Evolutionary conservation across 2,329 filamentous ascomycete species (phyloP).

Genomic region (Arthroderma sp.): DNA sequence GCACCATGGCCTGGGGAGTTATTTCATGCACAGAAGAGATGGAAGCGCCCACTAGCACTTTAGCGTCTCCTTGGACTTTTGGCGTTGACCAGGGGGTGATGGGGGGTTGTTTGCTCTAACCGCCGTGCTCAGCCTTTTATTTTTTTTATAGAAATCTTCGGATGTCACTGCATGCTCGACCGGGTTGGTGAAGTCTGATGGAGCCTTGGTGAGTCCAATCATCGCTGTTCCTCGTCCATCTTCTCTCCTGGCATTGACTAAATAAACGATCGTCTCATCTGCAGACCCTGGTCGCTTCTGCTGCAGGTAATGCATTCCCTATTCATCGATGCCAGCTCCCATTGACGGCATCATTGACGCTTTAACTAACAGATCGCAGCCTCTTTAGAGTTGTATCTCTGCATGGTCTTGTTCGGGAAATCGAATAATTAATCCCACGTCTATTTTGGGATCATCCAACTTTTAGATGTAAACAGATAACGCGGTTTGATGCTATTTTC

Average conservation of each 20-base stretch:
- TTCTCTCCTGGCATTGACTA: not conserved
- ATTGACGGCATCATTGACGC: not conserved
- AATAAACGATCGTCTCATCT: not conserved
- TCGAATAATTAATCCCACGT: not conserved
- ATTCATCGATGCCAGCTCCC: not conserved
- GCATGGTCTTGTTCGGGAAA: not conserved
- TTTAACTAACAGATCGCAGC: not conserved
- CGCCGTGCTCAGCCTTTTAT: not conserved
- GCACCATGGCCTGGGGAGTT: not conserved
- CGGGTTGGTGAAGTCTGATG: not conserved
- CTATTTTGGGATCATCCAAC: not conserved
- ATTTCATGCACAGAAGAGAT: constrained; percentile 1
- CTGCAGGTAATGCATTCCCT: not conserved
- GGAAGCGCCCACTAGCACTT: not conserved
- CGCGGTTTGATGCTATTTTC: too few species aligned
- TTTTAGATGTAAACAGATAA: not conserved
- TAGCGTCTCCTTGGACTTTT: not conserved
- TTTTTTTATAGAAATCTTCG: not conserved
- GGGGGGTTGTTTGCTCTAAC: not conserved
- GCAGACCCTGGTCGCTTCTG: not conserved
- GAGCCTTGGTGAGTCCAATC: not conserved
- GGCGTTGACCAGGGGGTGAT: not conserved
- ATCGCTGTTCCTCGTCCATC: not conserved
- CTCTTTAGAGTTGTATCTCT: not conserved
- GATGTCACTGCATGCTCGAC: not conserved